Evolutionary conservation across 768 basidiomycete species (phyloP).

Genomic region (Lactarius evosmus): DNA sequence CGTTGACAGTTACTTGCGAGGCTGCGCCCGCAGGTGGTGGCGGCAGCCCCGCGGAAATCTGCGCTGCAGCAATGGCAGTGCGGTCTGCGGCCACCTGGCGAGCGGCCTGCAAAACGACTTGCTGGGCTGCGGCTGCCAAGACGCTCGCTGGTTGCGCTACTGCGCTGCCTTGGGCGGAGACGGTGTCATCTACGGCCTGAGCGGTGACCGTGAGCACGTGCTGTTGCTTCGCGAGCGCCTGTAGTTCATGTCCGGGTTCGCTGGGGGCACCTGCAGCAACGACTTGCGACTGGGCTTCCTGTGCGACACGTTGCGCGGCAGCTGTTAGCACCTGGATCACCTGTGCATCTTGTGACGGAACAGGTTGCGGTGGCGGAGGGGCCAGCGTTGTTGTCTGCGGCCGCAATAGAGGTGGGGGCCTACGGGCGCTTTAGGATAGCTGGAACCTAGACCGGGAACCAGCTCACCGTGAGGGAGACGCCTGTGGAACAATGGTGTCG

Average conservation of each 20-base stretch:
- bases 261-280: slow-evolving; percentile 49
- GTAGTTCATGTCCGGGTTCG: slow-evolving; percentile 47
- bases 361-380: slow-evolving; percentile 33
- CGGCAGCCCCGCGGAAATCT: slow-evolving; percentile 42
- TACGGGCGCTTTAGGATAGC: slow-evolving; percentile 4
- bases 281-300: slow-evolving; percentile 67
- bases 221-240: slow-evolving; percentile 76
- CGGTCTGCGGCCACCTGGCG: slow-evolving; percentile 54
- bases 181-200: slow-evolving; percentile 70
- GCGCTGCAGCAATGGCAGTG: slow-evolving; percentile 41
- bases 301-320: slow-evolving; percentile 74
- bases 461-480: slow-evolving; percentile 34
- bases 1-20: slow-evolving; percentile 51
- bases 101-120: slow-evolving; percentile 77
- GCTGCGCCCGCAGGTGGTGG: slow-evolving; percentile 33
- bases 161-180: slow-evolving; percentile 45
- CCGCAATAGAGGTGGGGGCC: slow-evolving; percentile 32
- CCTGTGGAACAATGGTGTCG: slow-evolving; percentile 40
- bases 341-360: slow-evolving; percentile 56
- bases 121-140: slow-evolving; percentile 73
- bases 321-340: slow-evolving; percentile 75
- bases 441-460: slow-evolving; percentile 22
- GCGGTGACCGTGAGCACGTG: slow-evolving; percentile 71
- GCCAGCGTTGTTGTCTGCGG: slow-evolving; percentile 33
- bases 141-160: slow-evolving; percentile 47